Conservation (phyloP, 257 asterid species). For the Osmanthus fragrans region DNA sequence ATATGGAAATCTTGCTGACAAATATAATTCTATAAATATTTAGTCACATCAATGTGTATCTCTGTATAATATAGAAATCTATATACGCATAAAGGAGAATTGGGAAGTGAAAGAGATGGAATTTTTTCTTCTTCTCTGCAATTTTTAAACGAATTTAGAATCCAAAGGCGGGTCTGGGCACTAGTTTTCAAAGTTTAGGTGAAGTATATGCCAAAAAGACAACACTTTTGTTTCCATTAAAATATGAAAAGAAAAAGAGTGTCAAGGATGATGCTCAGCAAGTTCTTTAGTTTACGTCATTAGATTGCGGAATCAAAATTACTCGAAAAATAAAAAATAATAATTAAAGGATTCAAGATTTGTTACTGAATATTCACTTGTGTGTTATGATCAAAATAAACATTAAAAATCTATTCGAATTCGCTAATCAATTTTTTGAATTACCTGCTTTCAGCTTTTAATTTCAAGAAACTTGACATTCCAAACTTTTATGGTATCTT, state of each 20-base stretch:
- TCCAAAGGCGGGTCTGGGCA: conserved; percentile 21
- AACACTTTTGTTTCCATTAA: conserved; percentile 22
- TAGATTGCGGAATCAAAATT: too few species aligned
- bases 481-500: too few species aligned
- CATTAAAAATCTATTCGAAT: too few species aligned
- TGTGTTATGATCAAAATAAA: too few species aligned
- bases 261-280: conserved; percentile 17
- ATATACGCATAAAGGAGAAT: neutral
- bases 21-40: conserved; percentile 20
- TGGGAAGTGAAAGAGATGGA: conserved; percentile 14
- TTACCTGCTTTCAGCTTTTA: too few species aligned
- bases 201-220: conserved; percentile 34
- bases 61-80: neutral
- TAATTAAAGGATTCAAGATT: too few species aligned
- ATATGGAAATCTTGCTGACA: conserved; percentile 22
- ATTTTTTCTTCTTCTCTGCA: neutral
- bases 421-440: too few species aligned
- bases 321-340: too few species aligned
- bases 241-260: neutral
- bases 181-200: conserved; percentile 20
- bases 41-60: neutral
- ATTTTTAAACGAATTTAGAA: conserved; percentile 18
- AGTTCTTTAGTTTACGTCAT: neutral
- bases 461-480: too few species aligned
- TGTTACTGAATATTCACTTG: too few species aligned